phyloP scores from a whole-genome alignment of 1,284 basidiomycete genomes.

The Entoloma clypeatum region DNA sequence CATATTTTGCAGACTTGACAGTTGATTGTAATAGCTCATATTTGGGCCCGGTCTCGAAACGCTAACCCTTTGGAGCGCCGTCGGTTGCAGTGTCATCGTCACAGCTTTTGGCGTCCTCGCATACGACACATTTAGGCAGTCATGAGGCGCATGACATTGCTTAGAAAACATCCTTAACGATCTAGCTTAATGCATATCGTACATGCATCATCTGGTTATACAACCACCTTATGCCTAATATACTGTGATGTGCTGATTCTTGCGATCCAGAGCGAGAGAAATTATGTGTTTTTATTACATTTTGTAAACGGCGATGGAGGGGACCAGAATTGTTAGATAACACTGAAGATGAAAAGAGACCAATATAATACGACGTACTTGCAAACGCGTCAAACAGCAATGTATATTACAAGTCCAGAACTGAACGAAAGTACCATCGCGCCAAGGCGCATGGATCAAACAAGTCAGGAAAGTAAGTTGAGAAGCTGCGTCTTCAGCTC shows the following conservation, averaged over 20 bases:
- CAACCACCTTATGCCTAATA: background rate
- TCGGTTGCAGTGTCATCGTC: conserved; percentile 69
- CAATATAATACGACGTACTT: conserved; percentile 17
- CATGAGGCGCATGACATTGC: conserved; percentile 9
- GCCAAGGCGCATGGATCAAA: conserved; percentile 5
- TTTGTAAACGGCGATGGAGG: background rate
- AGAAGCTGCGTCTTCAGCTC: conserved; percentile 16
- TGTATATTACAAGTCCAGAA: conserved; percentile 33
- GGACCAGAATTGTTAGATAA: conserved; percentile 20
- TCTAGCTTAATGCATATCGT: conserved; percentile 3
- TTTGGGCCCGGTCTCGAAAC: conserved; percentile 55
- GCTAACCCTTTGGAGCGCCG: conserved; percentile 59
- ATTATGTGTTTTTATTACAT: background rate
- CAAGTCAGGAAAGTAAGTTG: conserved; percentile 10
- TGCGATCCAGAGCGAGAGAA: background rate
- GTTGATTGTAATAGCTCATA: conserved; percentile 29
- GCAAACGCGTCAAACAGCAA: conserved; percentile 12
- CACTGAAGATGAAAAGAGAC: conserved; percentile 17
- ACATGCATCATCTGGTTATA: background rate
- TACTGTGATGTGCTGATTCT: background rate
- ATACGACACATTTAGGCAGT: conserved; percentile 54
- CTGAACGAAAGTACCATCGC: conserved; percentile 16
- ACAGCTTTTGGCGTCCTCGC: conserved; percentile 70
- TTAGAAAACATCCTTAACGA: no score
- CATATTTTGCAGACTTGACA: conserved; percentile 3